Evolutionary conservation across 257 asterid genomes (phyloP).

Genomic region (Jacaranda copaia): DNA sequence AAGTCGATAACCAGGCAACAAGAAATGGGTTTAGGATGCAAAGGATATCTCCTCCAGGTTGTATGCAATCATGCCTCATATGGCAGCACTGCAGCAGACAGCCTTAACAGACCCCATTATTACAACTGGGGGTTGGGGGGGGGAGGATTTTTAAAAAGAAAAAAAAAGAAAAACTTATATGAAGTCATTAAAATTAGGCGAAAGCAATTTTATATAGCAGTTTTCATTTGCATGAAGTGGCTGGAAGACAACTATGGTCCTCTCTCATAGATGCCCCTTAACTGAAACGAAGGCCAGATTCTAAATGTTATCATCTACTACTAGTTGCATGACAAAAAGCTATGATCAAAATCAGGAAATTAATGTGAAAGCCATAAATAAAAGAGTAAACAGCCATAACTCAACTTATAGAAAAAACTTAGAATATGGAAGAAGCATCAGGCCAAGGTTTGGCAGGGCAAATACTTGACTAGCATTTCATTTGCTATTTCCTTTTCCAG

Average conservation of each 20-base stretch:
- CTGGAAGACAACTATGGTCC: slow-evolving; percentile 4
- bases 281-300: slow-evolving; percentile 7
- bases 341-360: slow-evolving; percentile 3
- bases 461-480: slow-evolving; percentile 3
- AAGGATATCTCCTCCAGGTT: slow-evolving; percentile 8
- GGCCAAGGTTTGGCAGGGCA: slow-evolving; percentile 18
- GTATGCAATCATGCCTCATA: not conserved
- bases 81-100: slow-evolving; percentile 20
- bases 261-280: slow-evolving; percentile 8
- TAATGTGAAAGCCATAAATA: not conserved
- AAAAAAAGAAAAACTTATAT: not conserved
- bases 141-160: not conserved
- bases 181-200: not conserved
- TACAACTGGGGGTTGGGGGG: not conserved
- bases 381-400: slow-evolving; percentile 5
- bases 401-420: not conserved
- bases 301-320: slow-evolving; percentile 13
- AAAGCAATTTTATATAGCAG: slow-evolving; percentile 1
- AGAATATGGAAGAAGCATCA: slow-evolving; percentile 2
- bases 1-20: slow-evolving; percentile 24
- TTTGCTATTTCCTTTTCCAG: slow-evolving; percentile 19
- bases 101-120: not conserved
- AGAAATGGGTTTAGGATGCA: not conserved
- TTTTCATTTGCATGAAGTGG: slow-evolving; percentile 17
- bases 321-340: slow-evolving; percentile 2